phyloP scores from a whole-genome alignment of 345 rosid species.

The Angophora floribunda region DNA sequence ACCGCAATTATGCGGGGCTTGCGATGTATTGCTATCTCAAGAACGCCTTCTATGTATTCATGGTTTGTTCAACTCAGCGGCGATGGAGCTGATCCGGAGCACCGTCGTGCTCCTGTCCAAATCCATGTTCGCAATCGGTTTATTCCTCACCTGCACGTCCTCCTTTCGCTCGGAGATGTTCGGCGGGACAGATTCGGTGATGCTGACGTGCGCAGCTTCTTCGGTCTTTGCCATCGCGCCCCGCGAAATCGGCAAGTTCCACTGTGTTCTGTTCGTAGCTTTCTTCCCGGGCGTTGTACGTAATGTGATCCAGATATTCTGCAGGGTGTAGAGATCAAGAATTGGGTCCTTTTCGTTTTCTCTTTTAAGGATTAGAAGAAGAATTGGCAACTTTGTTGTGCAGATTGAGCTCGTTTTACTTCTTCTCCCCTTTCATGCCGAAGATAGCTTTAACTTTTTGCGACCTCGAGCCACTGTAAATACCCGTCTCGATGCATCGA shows the following conservation, averaged over 20 bases:
- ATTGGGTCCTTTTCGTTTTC: not conserved
- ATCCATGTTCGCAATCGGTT: not conserved
- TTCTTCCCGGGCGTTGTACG: not conserved
- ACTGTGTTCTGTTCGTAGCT: not conserved
- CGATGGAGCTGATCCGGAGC: not conserved
- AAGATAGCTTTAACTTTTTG: not conserved
- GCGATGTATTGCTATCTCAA: not conserved
- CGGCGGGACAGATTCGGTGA: not conserved
- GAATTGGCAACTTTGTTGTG: not conserved
- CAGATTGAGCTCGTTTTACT: not conserved
- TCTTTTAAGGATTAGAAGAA: not conserved
- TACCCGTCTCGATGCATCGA: not conserved
- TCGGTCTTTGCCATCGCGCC: not conserved
- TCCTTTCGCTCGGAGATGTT: not conserved
- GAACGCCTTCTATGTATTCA: not conserved
- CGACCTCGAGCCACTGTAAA: not conserved
- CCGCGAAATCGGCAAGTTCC: not conserved
- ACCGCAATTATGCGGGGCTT: not conserved
- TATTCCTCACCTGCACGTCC: not conserved
- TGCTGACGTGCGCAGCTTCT: not conserved
- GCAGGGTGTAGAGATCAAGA: not conserved
- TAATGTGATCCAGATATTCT: not conserved
- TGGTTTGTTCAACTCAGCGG: not conserved
- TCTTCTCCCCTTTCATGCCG: not conserved
- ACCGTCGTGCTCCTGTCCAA: not conserved